phyloP scores from a whole-genome alignment of 116 monocot genomes.

The Trichopus zeylanicus region DNA sequence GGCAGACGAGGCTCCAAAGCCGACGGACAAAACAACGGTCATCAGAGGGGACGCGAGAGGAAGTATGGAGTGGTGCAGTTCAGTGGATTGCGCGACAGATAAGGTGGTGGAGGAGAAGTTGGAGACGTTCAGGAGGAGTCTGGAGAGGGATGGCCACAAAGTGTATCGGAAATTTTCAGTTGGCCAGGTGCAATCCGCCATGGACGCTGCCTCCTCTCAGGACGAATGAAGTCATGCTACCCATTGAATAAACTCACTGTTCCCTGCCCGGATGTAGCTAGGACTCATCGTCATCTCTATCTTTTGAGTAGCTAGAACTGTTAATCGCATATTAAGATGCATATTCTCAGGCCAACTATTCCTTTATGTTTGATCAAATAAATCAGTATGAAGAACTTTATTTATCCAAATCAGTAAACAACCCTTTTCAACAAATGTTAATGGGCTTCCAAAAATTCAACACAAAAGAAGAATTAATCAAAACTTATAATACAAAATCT shows the following conservation, averaged over 20 bases:
- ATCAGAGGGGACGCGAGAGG: conserved; percentile 62
- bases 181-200: conserved; percentile 90
- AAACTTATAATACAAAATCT: too few species aligned
- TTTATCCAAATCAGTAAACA: too few species aligned
- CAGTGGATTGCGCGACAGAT: conserved; percentile 55
- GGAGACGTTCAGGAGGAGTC: conserved; percentile 37
- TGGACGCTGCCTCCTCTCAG: conserved; percentile 80
- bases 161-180: conserved; percentile 37
- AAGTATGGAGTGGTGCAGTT: conserved; percentile 73
- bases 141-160: conserved; percentile 72
- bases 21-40: conserved; percentile 70
- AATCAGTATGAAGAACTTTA: too few species aligned
- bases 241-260: conserved; percentile 39
- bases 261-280: too few species aligned
- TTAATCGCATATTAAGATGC: too few species aligned
- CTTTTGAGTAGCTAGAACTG: too few species aligned
- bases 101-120: conserved; percentile 49
- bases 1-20: conserved; percentile 68
- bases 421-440: too few species aligned
- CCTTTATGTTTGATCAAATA: too few species aligned
- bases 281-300: too few species aligned
- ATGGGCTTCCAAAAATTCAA: too few species aligned
- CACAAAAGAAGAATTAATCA: too few species aligned
- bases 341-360: too few species aligned
- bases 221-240: conserved; percentile 85